These are phyloP conservation scores for Clavispora santaluciae DNA, from an alignment of 805 yeast genomes.

Conservation along the genomic window DNA sequence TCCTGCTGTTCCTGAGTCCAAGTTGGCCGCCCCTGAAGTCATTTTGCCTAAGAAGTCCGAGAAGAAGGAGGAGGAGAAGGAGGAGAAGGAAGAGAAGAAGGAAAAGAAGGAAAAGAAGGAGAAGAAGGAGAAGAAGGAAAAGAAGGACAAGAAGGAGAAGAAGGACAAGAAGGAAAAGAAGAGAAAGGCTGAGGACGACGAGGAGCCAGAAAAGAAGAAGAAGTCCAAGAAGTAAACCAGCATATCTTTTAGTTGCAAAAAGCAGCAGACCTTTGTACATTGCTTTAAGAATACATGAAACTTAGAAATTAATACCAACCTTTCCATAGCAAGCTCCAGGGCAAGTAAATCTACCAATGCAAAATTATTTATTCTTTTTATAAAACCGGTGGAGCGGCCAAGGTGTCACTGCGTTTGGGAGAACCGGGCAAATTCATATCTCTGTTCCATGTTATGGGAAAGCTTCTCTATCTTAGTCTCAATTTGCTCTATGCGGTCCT, in stretches of 20 bases:
- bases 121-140: slow-evolving; percentile 34
- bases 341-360: neutral
- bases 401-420: neutral
- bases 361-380: neutral
- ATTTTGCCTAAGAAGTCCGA: slow-evolving; percentile 48
- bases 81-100: slow-evolving; percentile 24
- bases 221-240: slow-evolving; percentile 37
- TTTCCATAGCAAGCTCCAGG: too few relatives aligned
- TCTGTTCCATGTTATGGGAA: neutral
- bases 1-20: slow-evolving; percentile 54
- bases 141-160: slow-evolving; percentile 57
- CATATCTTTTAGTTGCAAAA: slow-evolving; percentile 6
- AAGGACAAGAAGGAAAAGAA: slow-evolving; percentile 51
- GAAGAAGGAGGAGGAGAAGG: slow-evolving; percentile 32
- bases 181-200: too few relatives aligned
- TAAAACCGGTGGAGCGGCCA: too few relatives aligned
- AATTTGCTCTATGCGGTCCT: slow-evolving; percentile 1
- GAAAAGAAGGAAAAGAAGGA: slow-evolving; percentile 42
- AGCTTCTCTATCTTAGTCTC: slow-evolving; percentile 3
- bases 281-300: slow-evolving; percentile 7
- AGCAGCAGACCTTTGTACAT: slow-evolving; percentile 4
- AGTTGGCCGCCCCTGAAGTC: slow-evolving; percentile 43
- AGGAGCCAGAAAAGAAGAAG: slow-evolving; percentile 49
- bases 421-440: neutral
- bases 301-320: neutral